Conservation (phyloP, 495 filamentous ascomycete species). For the Aspergillus nidulans region DNA sequence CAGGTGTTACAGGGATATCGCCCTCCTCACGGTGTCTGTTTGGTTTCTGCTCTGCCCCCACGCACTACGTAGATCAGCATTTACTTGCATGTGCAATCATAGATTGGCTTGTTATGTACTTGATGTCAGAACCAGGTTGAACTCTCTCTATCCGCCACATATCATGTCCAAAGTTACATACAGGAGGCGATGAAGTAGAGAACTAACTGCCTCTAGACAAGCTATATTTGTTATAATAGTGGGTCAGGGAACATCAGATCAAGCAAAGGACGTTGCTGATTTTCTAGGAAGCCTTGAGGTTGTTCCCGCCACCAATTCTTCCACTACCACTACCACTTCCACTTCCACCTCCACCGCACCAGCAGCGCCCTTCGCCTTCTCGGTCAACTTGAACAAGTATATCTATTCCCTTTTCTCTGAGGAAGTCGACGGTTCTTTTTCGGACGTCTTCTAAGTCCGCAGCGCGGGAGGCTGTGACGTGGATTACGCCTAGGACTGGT, state of each 20-base stretch:
- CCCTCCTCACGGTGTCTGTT: too few species aligned
- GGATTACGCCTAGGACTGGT: slow-evolving; percentile 70
- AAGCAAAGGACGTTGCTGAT: neutral
- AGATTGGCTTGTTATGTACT: too few species aligned
- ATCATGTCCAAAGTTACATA: too few species aligned
- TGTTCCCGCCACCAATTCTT: neutral
- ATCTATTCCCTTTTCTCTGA: slow-evolving; percentile 61
- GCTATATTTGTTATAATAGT: neutral
- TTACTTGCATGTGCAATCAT: too few species aligned
- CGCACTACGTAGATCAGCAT: too few species aligned
- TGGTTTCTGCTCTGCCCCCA: too few species aligned
- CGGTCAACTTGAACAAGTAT: slow-evolving; percentile 73
- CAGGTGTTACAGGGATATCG: too few species aligned
- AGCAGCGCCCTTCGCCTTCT: slow-evolving; percentile 71
- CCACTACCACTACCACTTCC: slow-evolving; percentile 4
- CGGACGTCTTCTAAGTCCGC: slow-evolving; percentile 75
- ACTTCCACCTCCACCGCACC: slow-evolving; percentile 59
- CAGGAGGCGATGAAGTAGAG: too few species aligned
- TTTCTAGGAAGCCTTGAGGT: neutral
- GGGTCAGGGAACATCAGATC: neutral
- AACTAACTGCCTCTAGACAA: neutral
- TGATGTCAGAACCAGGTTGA: too few species aligned
- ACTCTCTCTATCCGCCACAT: too few species aligned
- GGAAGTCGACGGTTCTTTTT: slow-evolving; percentile 53
- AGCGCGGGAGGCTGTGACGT: slow-evolving; percentile 66